Conservation (phyloP, 345 rosid genomes). For the Carallia pectinifolia region DNA sequence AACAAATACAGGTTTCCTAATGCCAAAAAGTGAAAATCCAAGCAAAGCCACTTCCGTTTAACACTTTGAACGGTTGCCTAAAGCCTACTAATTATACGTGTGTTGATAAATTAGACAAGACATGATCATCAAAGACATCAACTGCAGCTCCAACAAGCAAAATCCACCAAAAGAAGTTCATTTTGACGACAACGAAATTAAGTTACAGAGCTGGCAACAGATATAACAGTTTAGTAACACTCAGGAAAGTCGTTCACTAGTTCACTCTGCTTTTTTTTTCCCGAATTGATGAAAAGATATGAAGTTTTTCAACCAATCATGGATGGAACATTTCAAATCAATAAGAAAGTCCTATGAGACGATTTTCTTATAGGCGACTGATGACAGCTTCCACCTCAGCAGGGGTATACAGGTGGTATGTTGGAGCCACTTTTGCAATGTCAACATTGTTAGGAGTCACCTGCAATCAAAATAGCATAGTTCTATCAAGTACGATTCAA, state of each 20-base stretch:
- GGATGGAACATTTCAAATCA: background rate
- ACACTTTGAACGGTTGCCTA: too few species aligned
- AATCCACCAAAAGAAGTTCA: background rate
- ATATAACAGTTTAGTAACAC: background rate
- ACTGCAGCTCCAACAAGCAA: background rate
- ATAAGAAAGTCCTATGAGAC: background rate
- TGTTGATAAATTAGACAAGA: too few species aligned
- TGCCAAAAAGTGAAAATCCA: too few species aligned
- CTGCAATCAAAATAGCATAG: slow-evolving; percentile 34
- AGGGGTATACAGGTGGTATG: slow-evolving; percentile 85
- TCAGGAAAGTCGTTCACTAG: background rate
- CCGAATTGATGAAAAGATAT: background rate
- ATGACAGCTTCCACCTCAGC: slow-evolving; percentile 92
- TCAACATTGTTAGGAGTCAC: slow-evolving; percentile 95
- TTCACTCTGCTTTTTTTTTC: slow-evolving; percentile 7
- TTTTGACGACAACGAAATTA: background rate
- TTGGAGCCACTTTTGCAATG: slow-evolving; percentile 83
- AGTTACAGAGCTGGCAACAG: slow-evolving; percentile 1
- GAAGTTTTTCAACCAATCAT: background rate
- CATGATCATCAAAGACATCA: too few species aligned
- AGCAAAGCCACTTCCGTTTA: too few species aligned
- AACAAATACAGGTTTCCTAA: too few species aligned
- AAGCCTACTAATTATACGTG: too few species aligned
- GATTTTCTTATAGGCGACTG: slow-evolving; percentile 53
- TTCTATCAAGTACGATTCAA: too few species aligned